Evolutionary conservation across 805 yeast genomes (phyloP), one percentile per base, ranked within the genome.

Genomic region (Zygoascus flipseniorum): DNA sequence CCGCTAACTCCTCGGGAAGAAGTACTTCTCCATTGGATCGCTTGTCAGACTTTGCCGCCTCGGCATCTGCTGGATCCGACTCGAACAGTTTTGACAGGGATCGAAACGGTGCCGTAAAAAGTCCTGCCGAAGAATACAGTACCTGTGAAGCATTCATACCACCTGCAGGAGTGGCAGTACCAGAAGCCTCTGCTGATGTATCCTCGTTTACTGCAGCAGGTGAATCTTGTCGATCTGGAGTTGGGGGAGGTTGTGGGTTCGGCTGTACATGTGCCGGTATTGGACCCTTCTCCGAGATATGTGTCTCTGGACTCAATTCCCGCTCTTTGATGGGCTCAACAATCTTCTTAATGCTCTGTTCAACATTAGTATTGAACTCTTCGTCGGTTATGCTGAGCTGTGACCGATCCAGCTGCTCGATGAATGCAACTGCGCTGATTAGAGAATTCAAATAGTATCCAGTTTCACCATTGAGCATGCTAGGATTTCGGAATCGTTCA

Each of bases 361-460:
- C 72, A 32, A 73, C 66, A 28, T 69, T 65, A 56, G 76, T 74
- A 2, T 79, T 77, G 59, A 72, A 83, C 58, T 83, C 89, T 43
- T 77, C 79, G 52, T 80, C 78, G 1, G 72, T 64, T 2, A 88
- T 79, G 1, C 89, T 82, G 47, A 89, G 71, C 26, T 81, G 77
- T 1, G 78, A 76, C 37, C 70, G 67, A 35, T 75, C 78, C 45
- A 93, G 66, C 11, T 81, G 78, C 53, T 81, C 79, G 9, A 93
- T 78, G 64, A 89, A 93, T 55, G 83, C 80, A 11, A 89, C 80
- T 1, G 97, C 97, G 1, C 95, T 95, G 62, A 86, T 88, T 28
- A 92, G 69, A n/a, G 96, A 86, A 31, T 95, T 86, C 52, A 93
- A 72, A 64, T 93, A 93, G 68, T 93, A 93, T 43, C 93, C 86